phyloP scores from a whole-genome alignment of 106 monocot species.

The Dendrobium catenatum region DNA sequence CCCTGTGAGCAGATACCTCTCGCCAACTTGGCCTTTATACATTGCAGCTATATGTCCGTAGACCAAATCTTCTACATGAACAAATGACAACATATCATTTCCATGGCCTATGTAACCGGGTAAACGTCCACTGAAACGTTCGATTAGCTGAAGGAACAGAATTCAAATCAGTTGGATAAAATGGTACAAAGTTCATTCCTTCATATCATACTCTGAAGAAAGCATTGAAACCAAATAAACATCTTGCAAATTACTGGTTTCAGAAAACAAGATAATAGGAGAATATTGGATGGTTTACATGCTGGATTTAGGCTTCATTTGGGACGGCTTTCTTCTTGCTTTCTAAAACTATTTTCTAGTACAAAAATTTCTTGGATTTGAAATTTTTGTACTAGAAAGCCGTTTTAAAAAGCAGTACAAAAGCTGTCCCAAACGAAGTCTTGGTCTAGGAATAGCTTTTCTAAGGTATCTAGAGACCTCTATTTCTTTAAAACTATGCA shows the following conservation, averaged over 20 bases:
- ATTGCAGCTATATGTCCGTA: slow-evolving; percentile 78
- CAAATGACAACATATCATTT: slow-evolving; percentile 49
- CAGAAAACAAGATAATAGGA: not conserved
- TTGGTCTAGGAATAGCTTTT: no score
- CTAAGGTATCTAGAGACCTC: no score
- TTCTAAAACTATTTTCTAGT: no score
- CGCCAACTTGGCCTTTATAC: slow-evolving; percentile 64
- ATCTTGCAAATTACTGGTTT: not conserved
- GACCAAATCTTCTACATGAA: slow-evolving; percentile 88
- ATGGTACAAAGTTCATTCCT: not conserved
- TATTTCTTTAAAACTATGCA: no score
- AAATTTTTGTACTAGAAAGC: no score
- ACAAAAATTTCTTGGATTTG: no score
- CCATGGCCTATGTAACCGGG: slow-evolving; percentile 88
- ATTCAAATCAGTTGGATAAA: not conserved
- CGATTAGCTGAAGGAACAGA: slow-evolving; percentile 56
- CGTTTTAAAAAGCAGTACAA: no score
- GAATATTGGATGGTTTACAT: not conserved
- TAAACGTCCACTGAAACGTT: slow-evolving; percentile 78
- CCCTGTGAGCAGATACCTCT: slow-evolving; percentile 90
- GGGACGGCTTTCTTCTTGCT: no score
- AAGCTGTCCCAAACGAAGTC: no score
- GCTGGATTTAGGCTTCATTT: no score
- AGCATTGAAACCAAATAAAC: not conserved
- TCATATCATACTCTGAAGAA: not conserved